phyloP scores from a whole-genome alignment of 2,329 filamentous ascomycete species.

The Penicillium sclerotiorum region DNA sequence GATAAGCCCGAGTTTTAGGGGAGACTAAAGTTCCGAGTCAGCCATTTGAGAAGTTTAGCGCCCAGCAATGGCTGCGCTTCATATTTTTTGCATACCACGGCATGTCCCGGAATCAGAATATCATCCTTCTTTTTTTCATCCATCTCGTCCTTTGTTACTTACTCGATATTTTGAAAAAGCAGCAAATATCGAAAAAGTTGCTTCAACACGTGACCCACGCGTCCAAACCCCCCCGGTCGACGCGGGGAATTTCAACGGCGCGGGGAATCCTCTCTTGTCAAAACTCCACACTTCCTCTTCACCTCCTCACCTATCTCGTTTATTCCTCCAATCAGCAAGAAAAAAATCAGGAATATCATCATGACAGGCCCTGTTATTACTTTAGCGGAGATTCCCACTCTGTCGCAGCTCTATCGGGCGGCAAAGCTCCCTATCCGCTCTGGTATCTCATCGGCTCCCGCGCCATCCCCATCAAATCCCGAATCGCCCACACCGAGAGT shows the following conservation, averaged over 20 bases:
- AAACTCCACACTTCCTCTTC: neutral
- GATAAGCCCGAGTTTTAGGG: too few species aligned
- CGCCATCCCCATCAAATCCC: neutral
- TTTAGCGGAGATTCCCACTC: conserved; percentile 42
- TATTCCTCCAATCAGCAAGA: neutral
- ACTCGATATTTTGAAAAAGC: too few species aligned
- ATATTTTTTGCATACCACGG: neutral
- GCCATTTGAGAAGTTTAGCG: neutral
- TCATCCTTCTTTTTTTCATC: neutral
- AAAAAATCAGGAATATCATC: neutral
- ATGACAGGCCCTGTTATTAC: conserved; percentile 28
- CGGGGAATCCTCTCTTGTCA: conserved; percentile 2
- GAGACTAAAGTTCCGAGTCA: neutral
- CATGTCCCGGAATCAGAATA: neutral
- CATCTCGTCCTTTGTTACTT: neutral
- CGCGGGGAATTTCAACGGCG: conserved; percentile 6
- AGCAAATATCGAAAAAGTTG: too few species aligned
- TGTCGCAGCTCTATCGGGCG: conserved; percentile 66
- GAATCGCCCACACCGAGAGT: conserved; percentile 6
- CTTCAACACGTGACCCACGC: conserved; percentile 4
- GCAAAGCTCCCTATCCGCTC: conserved; percentile 47
- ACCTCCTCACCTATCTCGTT: neutral
- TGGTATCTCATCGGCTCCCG: neutral
- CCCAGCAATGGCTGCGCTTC: neutral
- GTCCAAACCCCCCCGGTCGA: conserved; percentile 2